phyloP scores from a whole-genome alignment of 805 yeast genomes.

The Pichia cabralensis region DNA sequence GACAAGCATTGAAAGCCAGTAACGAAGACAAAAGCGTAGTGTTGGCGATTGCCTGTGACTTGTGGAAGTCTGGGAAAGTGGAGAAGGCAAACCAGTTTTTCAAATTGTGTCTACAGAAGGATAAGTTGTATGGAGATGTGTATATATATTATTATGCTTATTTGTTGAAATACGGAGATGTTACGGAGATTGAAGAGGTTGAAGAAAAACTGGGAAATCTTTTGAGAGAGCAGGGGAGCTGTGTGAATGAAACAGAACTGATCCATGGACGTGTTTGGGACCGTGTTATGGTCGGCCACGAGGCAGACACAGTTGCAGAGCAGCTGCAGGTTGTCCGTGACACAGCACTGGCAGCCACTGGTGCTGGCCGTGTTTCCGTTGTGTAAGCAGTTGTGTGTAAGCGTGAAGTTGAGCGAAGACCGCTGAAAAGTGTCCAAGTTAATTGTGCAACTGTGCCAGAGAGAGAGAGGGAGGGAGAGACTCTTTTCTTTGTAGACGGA shows the following conservation, averaged over 20 bases:
- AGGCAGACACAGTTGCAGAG: too few relatives aligned
- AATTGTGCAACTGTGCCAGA: too few relatives aligned
- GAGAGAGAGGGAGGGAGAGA: too few relatives aligned
- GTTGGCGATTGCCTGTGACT: constrained; percentile 52
- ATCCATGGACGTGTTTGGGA: constrained; percentile 58
- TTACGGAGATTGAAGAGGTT: constrained; percentile 29
- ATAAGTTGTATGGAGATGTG: constrained; percentile 58
- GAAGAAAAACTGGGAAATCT: constrained; percentile 29
- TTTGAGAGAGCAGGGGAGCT: constrained; percentile 40
- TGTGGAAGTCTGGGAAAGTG: constrained; percentile 56
- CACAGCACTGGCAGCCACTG: too few relatives aligned
- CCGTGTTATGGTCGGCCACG: too few relatives aligned
- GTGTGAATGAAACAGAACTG: too few relatives aligned
- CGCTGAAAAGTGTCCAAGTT: too few relatives aligned
- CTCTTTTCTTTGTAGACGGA: too few relatives aligned
- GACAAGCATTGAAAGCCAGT: constrained; percentile 64
- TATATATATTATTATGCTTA: constrained; percentile 61
- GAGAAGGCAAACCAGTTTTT: constrained; percentile 66
- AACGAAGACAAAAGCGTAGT: constrained; percentile 50
- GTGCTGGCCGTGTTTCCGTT: too few relatives aligned
- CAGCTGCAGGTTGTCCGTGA: too few relatives aligned
- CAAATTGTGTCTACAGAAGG: constrained; percentile 45
- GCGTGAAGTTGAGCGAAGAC: too few relatives aligned
- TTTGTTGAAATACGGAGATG: constrained; percentile 28
- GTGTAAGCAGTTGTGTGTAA: too few relatives aligned